Base-by-base conservation (phyloP, 1,284 basidiomycete species). In the Apiotrichum akiyoshidainum region DNA sequence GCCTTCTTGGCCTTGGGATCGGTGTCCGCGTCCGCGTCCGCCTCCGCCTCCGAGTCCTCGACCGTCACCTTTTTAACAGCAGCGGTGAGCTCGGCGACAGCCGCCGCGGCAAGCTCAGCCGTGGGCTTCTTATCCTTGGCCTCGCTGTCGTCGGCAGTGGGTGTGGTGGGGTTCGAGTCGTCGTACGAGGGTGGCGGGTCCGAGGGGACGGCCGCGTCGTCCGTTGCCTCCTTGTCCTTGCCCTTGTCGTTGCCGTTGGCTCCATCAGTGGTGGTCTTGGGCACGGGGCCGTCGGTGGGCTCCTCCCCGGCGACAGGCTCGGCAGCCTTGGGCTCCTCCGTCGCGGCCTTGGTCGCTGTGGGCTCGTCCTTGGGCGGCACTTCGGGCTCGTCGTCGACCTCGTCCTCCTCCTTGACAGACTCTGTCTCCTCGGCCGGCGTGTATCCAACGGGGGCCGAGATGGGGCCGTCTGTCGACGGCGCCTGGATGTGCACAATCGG, bases 401-500 rank as follows among this genome's bases (percentile, higher is more conserved):
- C 47, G 16, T 39, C 46, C 46, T 44, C 47, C 51, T 51, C 54
- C 14, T 42, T 45, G 11, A 39, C 41, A 9, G 22, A 14, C 42
- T 49, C 19, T 17, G 39, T 47, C 31, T 52, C 51, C 13, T 63
- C 57, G 10, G 47, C 49, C 0, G 54, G 56, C 1, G 54, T 58
- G 52, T 42, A 60, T 9, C 61, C 61, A 1, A 63, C 61, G 0
- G 61, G 61, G 2, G 61, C 61, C 1, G 61, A 63, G 2, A 63
- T 52, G 7, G 61, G 61, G 9, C 61, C 61, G 26, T 63, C 61
- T 2, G 61, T 63, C 7, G 58, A 60, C 6, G 61, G 61, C 33
- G 61, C 61, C 37, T 63, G 61, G 31, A 63, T 56, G 39, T 63
- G 61, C 10, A 63, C 61, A 6, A 63, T 52, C 6, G 61, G 61